Conservation (phyloP, 148 eudicot genomes). For the Beta vulgaris region DNA sequence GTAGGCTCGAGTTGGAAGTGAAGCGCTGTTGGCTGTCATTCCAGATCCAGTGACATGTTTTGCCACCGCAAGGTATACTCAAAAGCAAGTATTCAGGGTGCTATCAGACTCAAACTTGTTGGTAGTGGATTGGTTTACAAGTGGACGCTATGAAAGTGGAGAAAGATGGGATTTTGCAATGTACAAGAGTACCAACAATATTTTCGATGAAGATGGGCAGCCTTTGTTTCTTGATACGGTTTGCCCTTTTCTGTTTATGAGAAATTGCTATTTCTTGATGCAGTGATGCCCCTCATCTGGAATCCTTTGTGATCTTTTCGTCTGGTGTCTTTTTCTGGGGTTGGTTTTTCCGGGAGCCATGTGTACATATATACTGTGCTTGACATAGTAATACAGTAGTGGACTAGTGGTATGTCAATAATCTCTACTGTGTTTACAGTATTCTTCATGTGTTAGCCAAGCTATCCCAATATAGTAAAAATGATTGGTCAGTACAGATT, state of each 20-base stretch:
- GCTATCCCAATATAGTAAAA: not conserved
- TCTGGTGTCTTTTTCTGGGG: not conserved
- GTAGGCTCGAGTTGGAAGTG: constrained; percentile 79
- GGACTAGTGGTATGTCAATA: not conserved
- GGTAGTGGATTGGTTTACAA: constrained; percentile 95
- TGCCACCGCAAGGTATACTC: constrained; percentile 77
- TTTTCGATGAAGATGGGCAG: constrained; percentile 52
- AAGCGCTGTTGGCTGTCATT: constrained; percentile 72
- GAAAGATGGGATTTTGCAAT: constrained; percentile 89
- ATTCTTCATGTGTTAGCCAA: not conserved
- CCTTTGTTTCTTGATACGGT: constrained; percentile 95
- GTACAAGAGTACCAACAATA: constrained; percentile 80
- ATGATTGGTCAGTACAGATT: not conserved
- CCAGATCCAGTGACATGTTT: constrained; percentile 98
- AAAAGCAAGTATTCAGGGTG: constrained; percentile 73
- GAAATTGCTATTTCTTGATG: not conserved
- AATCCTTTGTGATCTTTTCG: not conserved
- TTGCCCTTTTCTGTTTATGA: not conserved
- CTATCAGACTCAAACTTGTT: constrained; percentile 71
- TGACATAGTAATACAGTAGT: not conserved
- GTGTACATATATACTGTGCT: not conserved
- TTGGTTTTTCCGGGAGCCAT: not conserved
- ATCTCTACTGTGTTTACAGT: not conserved
- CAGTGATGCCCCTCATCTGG: not conserved
- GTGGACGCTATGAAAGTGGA: constrained; percentile 95